These are phyloP conservation scores for Aspergillus steynii DNA, from an alignment of 495 filamentous ascomycete species.

Conservation along the genomic window DNA sequence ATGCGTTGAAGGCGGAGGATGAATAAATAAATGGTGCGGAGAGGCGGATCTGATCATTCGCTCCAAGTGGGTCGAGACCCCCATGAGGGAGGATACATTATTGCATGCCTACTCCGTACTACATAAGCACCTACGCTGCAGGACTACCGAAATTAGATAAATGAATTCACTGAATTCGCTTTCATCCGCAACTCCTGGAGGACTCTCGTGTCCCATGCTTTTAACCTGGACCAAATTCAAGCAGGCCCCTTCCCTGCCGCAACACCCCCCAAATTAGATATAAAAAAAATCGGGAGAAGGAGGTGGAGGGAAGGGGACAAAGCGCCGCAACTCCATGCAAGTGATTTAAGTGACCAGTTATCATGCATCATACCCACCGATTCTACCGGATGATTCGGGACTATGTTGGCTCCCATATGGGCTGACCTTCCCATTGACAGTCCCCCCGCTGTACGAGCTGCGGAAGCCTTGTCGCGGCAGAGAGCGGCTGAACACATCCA, in stretches of 20 bases:
- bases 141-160: too few relatives aligned
- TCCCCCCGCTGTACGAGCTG: slow-evolving; percentile 23
- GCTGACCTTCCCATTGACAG: slow-evolving; percentile 23
- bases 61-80: neutral
- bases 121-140: too few relatives aligned
- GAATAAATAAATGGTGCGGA: neutral
- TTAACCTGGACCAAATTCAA: neutral
- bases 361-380: slow-evolving; percentile 9
- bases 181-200: neutral
- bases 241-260: too few relatives aligned
- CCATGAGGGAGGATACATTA: too few relatives aligned
- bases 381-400: slow-evolving; percentile 12
- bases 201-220: neutral
- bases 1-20: neutral
- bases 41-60: neutral
- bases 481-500: slow-evolving; percentile 22
- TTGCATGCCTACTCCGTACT: too few relatives aligned
- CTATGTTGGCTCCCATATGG: slow-evolving; percentile 21
- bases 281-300: too few relatives aligned
- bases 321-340: slow-evolving; percentile 22
- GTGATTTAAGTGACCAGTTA: neutral
- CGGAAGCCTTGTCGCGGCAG: slow-evolving; percentile 26
- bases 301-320: neutral
- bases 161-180: neutral
- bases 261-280: too few relatives aligned